Conservation (phyloP, 1,284 basidiomycete species). For the Naganishia cerealis region DNA sequence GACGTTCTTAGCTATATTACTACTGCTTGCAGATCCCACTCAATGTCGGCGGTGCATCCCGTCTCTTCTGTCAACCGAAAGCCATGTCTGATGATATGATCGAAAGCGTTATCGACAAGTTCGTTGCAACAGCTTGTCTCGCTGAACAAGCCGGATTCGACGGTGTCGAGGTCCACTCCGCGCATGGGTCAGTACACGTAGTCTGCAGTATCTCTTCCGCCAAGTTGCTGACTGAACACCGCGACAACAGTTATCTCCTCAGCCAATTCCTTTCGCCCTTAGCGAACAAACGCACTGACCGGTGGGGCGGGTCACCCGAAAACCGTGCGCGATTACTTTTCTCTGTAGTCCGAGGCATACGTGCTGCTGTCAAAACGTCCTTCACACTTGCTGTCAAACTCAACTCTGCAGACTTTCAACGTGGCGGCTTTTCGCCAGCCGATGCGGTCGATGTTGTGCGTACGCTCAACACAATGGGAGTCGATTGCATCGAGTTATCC, state of each 20-base stretch:
- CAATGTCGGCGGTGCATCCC: neutral
- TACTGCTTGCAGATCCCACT: neutral
- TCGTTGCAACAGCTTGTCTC: conserved; percentile 1
- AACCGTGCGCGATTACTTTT: conserved; percentile 52
- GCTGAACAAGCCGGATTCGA: conserved; percentile 35
- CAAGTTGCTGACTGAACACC: neutral
- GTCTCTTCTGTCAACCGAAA: conserved; percentile 8
- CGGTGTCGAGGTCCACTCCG: conserved; percentile 45
- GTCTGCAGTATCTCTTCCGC: neutral
- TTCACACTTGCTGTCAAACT: conserved; percentile 60
- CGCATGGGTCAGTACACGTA: neutral
- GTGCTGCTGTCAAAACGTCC: conserved; percentile 42
- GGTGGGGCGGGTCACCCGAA: conserved; percentile 53
- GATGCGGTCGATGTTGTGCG: conserved; percentile 56
- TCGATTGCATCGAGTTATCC: conserved; percentile 58
- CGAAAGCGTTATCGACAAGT: conserved; percentile 5
- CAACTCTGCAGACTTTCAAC: conserved; percentile 54
- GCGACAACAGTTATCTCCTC: conserved; percentile 45
- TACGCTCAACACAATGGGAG: conserved; percentile 55
- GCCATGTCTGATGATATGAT: conserved; percentile 8
- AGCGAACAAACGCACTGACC: conserved; percentile 53
- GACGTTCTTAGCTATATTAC: neutral
- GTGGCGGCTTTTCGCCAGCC: conserved; percentile 43
- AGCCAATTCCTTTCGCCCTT: conserved; percentile 46
- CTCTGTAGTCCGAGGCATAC: conserved; percentile 49